Base-by-base conservation (phyloP, 2,329 filamentous ascomycete species). In the Myriosclerotinia duriaeana region DNA sequence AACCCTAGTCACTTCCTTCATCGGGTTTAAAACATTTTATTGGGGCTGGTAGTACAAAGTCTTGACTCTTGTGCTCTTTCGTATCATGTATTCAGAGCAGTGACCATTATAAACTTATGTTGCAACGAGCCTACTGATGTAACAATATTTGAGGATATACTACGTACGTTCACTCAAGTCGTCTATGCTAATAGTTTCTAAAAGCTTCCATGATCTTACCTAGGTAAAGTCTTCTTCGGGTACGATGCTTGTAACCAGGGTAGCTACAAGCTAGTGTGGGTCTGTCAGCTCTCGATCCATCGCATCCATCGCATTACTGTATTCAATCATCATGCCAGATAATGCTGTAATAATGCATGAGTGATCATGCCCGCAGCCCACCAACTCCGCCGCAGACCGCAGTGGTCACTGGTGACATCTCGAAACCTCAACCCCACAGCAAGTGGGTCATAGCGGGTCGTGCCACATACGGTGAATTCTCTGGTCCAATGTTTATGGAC, bases 201-300 rank as follows among this genome's bases (percentile, higher is more conserved):
- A 36, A 42, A 60, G 56, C 56, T 60, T 60, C 56, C 12, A 60
- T 48, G 4, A 17, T 48, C 56, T 48, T 30, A 48, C n/a, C n/a
- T n/a, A n/a, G n/a, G n/a, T n/a, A n/a, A 15, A 20, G 30, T 46
- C 55, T 59, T 46, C 26, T n/a, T 14, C 56, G 36, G 26, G 56
- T 17, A 59, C 56, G 12, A 48, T 5, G 9, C 22, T 40, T 38
- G 44, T 22, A 17, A 38, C 30, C 58, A 60, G 58, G 56, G 53
- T 40, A 55, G 58, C 58, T 60, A 50, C 30, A 50, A 50, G 44
- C 58, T 60, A 17, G 44, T 60, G 56, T 60, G 56, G 56, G 20
- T 50, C 56, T 22, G 4, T 40, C 36, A 40, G 36, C 53, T 26
- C 53, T 26, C 36, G 36, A 26, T 42, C 9, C 40, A 42, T 42